Evolutionary conservation across 2,329 filamentous ascomycete genomes (phyloP).

Genomic region (Aspergillus sp.): DNA sequence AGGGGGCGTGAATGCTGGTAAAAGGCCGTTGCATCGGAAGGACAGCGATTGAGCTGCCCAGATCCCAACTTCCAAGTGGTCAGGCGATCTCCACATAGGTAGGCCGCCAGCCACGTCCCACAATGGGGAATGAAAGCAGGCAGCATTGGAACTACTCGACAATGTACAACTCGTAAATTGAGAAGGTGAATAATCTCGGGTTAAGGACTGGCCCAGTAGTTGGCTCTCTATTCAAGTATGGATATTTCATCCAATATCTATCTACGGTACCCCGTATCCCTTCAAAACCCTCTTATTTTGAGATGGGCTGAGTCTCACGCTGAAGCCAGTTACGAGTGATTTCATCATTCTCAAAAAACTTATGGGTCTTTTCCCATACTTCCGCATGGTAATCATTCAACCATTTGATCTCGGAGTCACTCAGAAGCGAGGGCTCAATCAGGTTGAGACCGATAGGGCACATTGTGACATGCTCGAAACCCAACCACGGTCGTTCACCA

Average conservation of each 20-base stretch:
- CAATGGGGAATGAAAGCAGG: background rate
- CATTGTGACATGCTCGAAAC: constrained; percentile 97
- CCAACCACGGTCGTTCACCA: constrained; percentile 89
- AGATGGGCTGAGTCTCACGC: constrained; percentile 75
- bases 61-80: background rate
- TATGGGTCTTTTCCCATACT: constrained; percentile 77
- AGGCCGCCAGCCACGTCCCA: constrained; percentile 17
- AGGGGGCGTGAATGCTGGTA: background rate
- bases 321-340: constrained; percentile 77
- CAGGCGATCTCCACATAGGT: constrained; percentile 6
- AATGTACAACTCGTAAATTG: background rate
- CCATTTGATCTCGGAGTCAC: constrained; percentile 74
- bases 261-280: background rate
- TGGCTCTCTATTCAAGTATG: background rate
- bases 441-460: constrained; percentile 89
- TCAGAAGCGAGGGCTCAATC: constrained; percentile 73
- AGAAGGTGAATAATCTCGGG: background rate
- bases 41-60: background rate
- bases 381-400: constrained; percentile 82
- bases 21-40: background rate
- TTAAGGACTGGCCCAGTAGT: background rate
- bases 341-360: constrained; percentile 71
- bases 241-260: background rate
- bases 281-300: constrained; percentile 25
- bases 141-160: background rate